A percentile compares a stretch with the other conserved stretches of the same genome.
Evolutionary conservation across 192 early-diverging fungal genomes (phyloP).

Genomic region (Gaertneriomyces sp.): DNA sequence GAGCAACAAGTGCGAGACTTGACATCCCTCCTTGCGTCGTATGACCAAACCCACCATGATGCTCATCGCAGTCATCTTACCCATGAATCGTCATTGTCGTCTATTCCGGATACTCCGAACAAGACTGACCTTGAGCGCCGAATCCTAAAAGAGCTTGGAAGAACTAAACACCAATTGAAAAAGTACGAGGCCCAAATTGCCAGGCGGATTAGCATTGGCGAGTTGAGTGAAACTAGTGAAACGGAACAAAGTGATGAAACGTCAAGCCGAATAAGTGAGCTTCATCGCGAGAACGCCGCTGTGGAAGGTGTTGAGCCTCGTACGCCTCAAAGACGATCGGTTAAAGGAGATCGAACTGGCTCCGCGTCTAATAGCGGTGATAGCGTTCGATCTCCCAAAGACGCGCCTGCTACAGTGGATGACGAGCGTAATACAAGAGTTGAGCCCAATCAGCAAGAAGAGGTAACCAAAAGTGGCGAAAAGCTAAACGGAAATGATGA

Average conservation of each 20-base stretch:
- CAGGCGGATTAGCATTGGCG: neutral
- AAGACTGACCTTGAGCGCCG: conserved; percentile 26
- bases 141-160: conserved; percentile 29
- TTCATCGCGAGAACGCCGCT: neutral
- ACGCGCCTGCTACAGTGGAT: too few relatives aligned
- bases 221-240: neutral
- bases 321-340: neutral
- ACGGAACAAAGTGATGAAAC: neutral
- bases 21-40: too few relatives aligned
- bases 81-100: too few relatives aligned
- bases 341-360: neutral
- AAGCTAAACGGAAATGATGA: too few relatives aligned
- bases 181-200: conserved; percentile 29
- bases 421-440: too few relatives aligned
- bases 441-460: too few relatives aligned
- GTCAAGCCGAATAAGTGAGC: neutral
- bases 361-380: neutral
- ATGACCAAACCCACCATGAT: too few relatives aligned
- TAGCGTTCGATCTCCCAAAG: too few relatives aligned
- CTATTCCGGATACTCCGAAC: neutral
- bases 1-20: too few relatives aligned
- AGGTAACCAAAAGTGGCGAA: too few relatives aligned
- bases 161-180: conserved; percentile 30
- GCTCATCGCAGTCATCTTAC: too few relatives aligned
- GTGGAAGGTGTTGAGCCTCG: neutral